These are phyloP conservation scores for Ampelomyces quisqualis DNA, from an alignment of 2,329 filamentous ascomycete species.

Conservation along the genomic window DNA sequence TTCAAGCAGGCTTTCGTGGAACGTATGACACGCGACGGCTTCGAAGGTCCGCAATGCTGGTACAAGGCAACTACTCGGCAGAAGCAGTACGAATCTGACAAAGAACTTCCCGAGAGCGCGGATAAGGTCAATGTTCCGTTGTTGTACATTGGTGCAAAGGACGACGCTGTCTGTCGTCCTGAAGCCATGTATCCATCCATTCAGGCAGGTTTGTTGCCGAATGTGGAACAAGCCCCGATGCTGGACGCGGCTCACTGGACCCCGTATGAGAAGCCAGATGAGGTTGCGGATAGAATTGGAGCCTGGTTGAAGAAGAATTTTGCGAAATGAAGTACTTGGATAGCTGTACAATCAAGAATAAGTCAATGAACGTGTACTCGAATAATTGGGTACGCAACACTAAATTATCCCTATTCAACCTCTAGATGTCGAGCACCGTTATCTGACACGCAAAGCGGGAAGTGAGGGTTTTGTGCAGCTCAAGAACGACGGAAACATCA, in stretches of 20 bases:
- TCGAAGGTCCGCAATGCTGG: constrained; percentile 43
- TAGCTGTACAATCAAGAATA: no score
- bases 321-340: no score
- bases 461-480: no score
- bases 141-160: constrained; percentile 38
- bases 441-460: no score
- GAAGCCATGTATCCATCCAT: constrained; percentile 32
- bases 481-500: no score
- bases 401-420: no score
- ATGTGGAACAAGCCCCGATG: constrained; percentile 33
- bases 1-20: constrained; percentile 41
- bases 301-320: no score
- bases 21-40: constrained; percentile 36
- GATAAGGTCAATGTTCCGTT: constrained; percentile 40
- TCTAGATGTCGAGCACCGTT: no score
- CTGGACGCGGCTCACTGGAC: constrained; percentile 43
- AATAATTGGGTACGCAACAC: no score
- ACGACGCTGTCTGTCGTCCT: constrained; percentile 41
- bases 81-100: constrained; percentile 31
- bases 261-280: constrained; percentile 39
- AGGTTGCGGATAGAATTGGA: constrained; percentile 11
- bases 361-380: no score
- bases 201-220: constrained; percentile 29
- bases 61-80: constrained; percentile 35
- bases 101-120: constrained; percentile 20